Conservation (phyloP, 2,329 filamentous ascomycete species). For the Arachnomyces sp. region DNA sequence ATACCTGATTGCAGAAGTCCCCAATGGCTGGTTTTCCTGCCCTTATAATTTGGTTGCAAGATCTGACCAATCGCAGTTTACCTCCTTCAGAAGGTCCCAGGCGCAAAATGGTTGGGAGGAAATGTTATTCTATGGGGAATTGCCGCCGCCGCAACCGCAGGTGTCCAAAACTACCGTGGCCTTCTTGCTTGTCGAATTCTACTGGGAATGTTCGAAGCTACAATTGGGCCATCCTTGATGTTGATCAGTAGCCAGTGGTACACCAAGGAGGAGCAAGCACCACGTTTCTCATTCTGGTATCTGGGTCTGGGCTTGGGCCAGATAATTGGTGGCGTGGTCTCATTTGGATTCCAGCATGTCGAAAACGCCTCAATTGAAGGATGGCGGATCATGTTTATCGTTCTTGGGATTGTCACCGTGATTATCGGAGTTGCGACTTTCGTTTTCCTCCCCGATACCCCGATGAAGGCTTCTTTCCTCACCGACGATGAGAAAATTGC, state of each 20-base stretch:
- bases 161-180: constrained; percentile 45
- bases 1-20: constrained; percentile 51
- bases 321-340: constrained; percentile 48
- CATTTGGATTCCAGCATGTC: constrained; percentile 18
- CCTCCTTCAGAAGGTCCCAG: constrained; percentile 53
- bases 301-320: constrained; percentile 44
- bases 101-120: constrained; percentile 52
- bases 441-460: constrained; percentile 43
- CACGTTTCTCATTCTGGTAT: constrained; percentile 51
- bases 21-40: constrained; percentile 41
- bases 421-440: constrained; percentile 35
- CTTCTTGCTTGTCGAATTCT: constrained; percentile 50
- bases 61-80: constrained; percentile 32
- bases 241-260: constrained; percentile 55
- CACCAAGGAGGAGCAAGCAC: constrained; percentile 44
- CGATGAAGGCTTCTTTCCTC: constrained; percentile 33
- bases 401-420: constrained; percentile 40
- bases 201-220: constrained; percentile 53
- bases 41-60: constrained; percentile 15
- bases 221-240: constrained; percentile 52
- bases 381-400: constrained; percentile 46
- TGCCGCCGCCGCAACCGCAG: constrained; percentile 45
- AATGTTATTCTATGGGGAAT: constrained; percentile 55
- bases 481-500: constrained; percentile 12
- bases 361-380: constrained; percentile 32